Base-by-base conservation (phyloP, 2,329 filamentous ascomycete species). In the Cyphellophora attinorum region DNA sequence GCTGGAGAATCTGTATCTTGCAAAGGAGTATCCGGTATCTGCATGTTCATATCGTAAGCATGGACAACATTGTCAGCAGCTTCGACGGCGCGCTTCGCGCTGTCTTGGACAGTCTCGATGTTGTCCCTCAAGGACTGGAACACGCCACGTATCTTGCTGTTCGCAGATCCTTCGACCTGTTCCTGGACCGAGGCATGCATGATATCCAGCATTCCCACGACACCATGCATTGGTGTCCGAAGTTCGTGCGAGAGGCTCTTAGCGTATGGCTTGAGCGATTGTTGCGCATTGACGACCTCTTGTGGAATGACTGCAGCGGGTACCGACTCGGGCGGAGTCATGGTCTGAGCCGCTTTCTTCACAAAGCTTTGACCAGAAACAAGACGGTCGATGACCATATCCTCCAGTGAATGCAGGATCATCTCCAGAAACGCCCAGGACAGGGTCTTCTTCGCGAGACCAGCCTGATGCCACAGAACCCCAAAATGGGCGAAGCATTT, bases 11-110 rank as follows among this genome's bases (percentile, higher is more conserved):
- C 57, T 27, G 53, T 53, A 6, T 62, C 58, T 11, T 62, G 60
- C 29, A 64, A 55, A 5, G 72, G 74, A 10, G 70, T 74, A 42
- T 79, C 74, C n/a, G 79, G 79, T 27, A 84, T 68, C 47, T 79
- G 74, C 76, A 83, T 80, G 50, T 83, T 79, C 56, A 83, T 72
- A 50, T 83, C 79, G 47, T 82, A 82, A 10, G 79, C 79, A 55
- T 83, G 77, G 6, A 84, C 79, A 12, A 84, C 78, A 46, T 84
- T 84, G 53, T 84, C 79, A 5, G 79, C 79, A 13, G 79, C 79
- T 55, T 83, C 79, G 3, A 84, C 76, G 2, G 79, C 79, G 40
- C 79, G 67, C 50, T 77, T 70, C 35, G 79, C 80, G 52, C 77
- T 82, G 50, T 83, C 79, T 67, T 84, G 79, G 29, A 81, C 75